Evolutionary conservation across 23 red algal genomes (phyloP).

Genomic region (Gracilaria domingensis): DNA sequence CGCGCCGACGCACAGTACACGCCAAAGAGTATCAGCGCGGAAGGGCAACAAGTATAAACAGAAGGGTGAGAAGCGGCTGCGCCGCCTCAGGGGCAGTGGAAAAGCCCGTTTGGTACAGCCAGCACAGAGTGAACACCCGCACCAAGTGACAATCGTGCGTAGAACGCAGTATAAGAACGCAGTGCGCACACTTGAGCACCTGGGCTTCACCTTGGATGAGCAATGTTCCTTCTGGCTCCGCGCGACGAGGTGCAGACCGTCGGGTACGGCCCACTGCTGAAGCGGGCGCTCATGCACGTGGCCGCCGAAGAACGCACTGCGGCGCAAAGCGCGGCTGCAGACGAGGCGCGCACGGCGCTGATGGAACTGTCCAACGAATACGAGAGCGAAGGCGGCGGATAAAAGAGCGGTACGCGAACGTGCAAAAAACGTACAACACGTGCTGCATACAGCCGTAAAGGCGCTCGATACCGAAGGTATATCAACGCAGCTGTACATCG

Average conservation of each 20-base stretch:
- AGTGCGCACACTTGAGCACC: neutral
- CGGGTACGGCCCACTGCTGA: neutral
- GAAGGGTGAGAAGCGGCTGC: neutral
- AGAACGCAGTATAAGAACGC: neutral
- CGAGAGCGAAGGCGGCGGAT: neutral
- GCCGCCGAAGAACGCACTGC: too few relatives aligned
- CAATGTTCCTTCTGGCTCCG: neutral
- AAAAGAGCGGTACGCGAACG: too few relatives aligned
- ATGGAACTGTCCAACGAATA: slow-evolving; percentile 25
- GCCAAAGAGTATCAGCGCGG: neutral
- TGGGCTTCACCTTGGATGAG: slow-evolving; percentile 1
- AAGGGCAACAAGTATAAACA: neutral
- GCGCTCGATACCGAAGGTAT: too few relatives aligned
- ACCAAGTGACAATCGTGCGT: neutral
- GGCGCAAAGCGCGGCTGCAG: too few relatives aligned
- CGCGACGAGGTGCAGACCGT: neutral
- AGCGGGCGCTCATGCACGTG: neutral
- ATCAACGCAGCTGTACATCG: neutral
- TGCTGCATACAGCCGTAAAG: too few relatives aligned
- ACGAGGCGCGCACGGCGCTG: neutral
- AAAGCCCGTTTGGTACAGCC: neutral
- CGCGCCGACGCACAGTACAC: neutral
- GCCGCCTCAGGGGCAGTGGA: neutral
- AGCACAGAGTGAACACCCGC: neutral
- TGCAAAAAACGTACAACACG: neutral